Evolutionary conservation across 805 yeast genomes (phyloP), one percentile per base, ranked within the genome.

Genomic region (Metschnikowia koreensis): DNA sequence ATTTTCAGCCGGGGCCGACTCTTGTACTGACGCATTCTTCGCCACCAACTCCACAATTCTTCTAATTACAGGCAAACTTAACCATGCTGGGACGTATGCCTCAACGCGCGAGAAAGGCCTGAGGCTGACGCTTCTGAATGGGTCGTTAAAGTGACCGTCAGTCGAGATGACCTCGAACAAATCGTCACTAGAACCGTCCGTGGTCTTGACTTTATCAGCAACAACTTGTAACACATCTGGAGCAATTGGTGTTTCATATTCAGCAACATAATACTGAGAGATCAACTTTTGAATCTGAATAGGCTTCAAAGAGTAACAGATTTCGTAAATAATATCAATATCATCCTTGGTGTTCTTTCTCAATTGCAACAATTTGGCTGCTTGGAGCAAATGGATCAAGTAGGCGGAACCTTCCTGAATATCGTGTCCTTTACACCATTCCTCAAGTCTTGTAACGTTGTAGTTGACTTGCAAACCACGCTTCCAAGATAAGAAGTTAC

Each of bases 381-480:
- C 93, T 72, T 94, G 98, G 59, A 91, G 79, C 65, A 94, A 77
- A 66, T 92, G 97, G 56, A 86, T 85, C 66, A 94, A 79, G 64
- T 90, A 84, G 38, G 84, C 82, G 4, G 93, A 81, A 1, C 96
- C 96, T 66, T 92, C 97, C 46, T 87, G 87, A 56, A 94, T 82
- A 47, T 87, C 92, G 68, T 93, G 97, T 7, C 90, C 83, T 74
- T 90, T 93, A 71, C 98, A 93, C 99, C 99, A 94, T 73, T 94
- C 99, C 69, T 91, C 97, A 62, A 94, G 80, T 64, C 98, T 82
- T 3, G 99, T 94, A 49, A 92, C 96, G 69, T 94, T 94, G 74
- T 94, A 94, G 68, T 91, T 94, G 71, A 94, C 83, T 72, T 94
- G 99, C 60, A 94, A 80, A 44, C 98, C 98, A 66, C 99, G 86